phyloP scores from a whole-genome alignment of 1,284 basidiomycete species.

The Trametes pubescens region DNA sequence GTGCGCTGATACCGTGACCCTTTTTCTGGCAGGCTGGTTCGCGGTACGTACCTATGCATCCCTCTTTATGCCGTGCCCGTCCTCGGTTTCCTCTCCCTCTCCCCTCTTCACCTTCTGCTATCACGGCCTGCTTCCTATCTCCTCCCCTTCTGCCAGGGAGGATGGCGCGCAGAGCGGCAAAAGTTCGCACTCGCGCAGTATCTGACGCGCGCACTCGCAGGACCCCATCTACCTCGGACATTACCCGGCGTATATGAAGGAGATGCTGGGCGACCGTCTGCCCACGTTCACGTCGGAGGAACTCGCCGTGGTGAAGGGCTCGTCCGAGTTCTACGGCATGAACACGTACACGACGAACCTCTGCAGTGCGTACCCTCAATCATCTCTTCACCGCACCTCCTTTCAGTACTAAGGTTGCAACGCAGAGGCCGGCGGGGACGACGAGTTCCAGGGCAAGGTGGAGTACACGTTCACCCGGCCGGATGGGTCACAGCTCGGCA shows the following conservation, averaged over 20 bases:
- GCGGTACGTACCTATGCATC: constrained; percentile 51
- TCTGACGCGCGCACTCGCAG: constrained; percentile 39
- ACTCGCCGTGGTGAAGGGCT: constrained; percentile 66
- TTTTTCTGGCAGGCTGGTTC: constrained; percentile 58
- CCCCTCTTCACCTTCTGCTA: background rate
- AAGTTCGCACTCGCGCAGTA: background rate
- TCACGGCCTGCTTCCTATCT: background rate
- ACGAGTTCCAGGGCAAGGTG: constrained; percentile 72
- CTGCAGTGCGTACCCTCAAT: constrained; percentile 55
- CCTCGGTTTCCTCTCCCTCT: background rate
- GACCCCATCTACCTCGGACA: constrained; percentile 80
- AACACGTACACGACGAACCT: constrained; percentile 81
- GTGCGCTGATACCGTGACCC: constrained; percentile 26
- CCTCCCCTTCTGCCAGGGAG: background rate
- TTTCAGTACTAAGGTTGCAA: background rate
- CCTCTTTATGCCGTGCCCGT: background rate
- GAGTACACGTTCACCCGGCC: constrained; percentile 67
- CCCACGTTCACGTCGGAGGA: constrained; percentile 73
- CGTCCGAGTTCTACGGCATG: constrained; percentile 76
- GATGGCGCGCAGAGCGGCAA: background rate
- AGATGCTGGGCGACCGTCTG: constrained; percentile 69
- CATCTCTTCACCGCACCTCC: background rate
- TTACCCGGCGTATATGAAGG: constrained; percentile 70
- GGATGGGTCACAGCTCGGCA: constrained; percentile 74
- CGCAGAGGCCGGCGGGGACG: constrained; percentile 64